Percentiles rank a stretch among this genome's conserved stretches.
phyloP scores from a whole-genome alignment of 176 grass and related monocot species.

The Hyparrhenia diplandra region DNA sequence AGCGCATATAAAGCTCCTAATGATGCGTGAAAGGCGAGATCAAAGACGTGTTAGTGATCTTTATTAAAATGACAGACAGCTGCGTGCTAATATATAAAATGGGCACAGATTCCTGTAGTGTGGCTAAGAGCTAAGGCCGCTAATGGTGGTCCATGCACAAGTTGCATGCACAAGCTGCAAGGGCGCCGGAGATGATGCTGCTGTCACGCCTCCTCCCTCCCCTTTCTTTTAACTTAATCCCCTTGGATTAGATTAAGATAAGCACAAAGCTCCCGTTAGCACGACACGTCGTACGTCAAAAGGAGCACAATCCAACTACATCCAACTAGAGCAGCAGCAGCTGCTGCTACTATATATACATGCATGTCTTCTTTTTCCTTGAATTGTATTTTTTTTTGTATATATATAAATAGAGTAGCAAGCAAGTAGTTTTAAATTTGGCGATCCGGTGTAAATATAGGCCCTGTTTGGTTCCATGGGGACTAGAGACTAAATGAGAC shows the following conservation, averaged over 20 bases:
- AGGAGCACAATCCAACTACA: not conserved
- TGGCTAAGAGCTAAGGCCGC: conserved; percentile 2
- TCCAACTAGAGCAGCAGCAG: not conserved
- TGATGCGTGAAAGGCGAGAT: conserved; percentile 43
- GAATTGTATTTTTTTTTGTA: too few species aligned
- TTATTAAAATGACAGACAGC: conserved; percentile 27
- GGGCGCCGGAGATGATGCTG: not conserved
- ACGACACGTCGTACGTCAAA: conserved; percentile 22
- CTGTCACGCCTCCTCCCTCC: not conserved
- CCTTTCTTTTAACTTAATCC: not conserved
- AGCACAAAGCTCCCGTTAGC: conserved; percentile 20
- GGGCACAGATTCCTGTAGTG: conserved; percentile 34
- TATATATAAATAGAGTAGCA: not conserved
- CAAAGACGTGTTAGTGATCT: conserved; percentile 41
- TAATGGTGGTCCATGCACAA: conserved; percentile 42
- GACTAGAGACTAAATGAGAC: too few species aligned
- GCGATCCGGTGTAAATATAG: not conserved
- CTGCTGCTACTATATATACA: not conserved
- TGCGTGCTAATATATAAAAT: conserved; percentile 11
- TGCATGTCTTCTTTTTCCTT: not conserved
- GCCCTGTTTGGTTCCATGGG: too few species aligned
- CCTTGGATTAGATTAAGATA: conserved; percentile 9
- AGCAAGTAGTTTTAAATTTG: not conserved
- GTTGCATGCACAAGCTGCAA: conserved; percentile 28
- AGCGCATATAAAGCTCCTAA: conserved; percentile 50